Percentiles rank a stretch among this genome's conserved stretches.
These are phyloP conservation scores for Hanseniaspora gamundiae DNA, from an alignment of 1,139 yeast species.

Conservation along the genomic window DNA sequence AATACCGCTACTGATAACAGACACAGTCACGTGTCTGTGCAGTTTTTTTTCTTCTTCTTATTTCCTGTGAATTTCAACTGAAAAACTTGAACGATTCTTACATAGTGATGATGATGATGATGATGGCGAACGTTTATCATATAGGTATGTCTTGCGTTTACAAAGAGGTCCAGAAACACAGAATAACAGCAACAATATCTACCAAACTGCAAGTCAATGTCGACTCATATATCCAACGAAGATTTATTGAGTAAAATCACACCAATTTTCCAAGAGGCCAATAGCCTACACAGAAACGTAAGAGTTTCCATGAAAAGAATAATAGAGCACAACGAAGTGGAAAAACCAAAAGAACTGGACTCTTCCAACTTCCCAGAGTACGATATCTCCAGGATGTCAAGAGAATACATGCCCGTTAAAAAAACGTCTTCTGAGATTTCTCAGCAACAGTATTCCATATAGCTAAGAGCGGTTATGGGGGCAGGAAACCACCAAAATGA, in stretches of 20 bases:
- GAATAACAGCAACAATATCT: too few relatives aligned
- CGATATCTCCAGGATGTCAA: conserved; percentile 20
- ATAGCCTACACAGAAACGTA: conserved; percentile 18
- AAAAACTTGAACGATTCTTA: too few relatives aligned
- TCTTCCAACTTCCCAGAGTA: conserved; percentile 15
- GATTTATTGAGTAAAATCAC: conserved; percentile 17
- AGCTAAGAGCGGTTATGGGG: conserved; percentile 36
- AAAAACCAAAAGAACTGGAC: conserved; percentile 19
- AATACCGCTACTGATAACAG: too few relatives aligned
- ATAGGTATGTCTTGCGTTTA: too few relatives aligned
- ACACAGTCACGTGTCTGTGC: too few relatives aligned
- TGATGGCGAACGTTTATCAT: too few relatives aligned
- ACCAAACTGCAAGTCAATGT: too few relatives aligned
- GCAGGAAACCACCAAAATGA: conserved; percentile 41
- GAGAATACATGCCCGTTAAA: conserved; percentile 7
- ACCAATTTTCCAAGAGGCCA: conserved; percentile 17
- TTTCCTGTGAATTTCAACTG: too few relatives aligned
- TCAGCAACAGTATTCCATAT: conserved; percentile 31
- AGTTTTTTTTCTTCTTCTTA: too few relatives aligned
- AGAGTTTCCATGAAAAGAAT: conserved; percentile 20
- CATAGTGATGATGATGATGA: too few relatives aligned
- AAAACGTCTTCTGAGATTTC: conserved; percentile 9
- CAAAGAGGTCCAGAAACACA: too few relatives aligned
- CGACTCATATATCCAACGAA: conserved; percentile 3
- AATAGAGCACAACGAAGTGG: conserved; percentile 18